Percentiles rank a stretch among this genome's conserved stretches.
Evolutionary conservation across 2,329 filamentous ascomycete genomes (phyloP).

Genomic region (Pyricularia sp.): DNA sequence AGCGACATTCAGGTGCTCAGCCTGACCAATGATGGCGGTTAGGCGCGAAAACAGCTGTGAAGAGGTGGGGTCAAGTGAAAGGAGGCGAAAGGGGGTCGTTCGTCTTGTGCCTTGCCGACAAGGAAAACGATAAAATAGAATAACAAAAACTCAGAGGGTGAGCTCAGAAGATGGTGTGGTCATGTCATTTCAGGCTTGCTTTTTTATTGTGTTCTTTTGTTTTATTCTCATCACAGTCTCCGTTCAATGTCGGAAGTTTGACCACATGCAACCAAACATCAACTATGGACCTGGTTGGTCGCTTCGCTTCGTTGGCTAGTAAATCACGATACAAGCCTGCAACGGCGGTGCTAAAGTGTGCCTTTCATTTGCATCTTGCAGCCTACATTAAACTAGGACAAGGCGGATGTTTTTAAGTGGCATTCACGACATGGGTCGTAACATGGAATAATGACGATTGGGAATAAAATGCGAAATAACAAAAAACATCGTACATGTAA

Average conservation of each 20-base stretch:
- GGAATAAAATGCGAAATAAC: not conserved
- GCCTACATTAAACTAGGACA: not conserved
- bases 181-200: not conserved
- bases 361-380: not conserved
- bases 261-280: not conserved
- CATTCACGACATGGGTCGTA: not conserved
- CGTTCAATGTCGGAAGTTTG: not conserved
- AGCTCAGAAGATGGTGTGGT: not conserved
- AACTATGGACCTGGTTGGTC: not conserved
- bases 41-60: not conserved
- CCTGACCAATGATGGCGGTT: not conserved
- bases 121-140: not conserved
- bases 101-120: not conserved
- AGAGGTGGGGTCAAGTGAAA: not conserved
- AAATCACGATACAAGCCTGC: not conserved
- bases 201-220: not conserved
- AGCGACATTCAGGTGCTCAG: not conserved
- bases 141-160: not conserved
- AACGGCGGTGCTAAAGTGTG: not conserved
- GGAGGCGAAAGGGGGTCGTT: not conserved
- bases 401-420: not conserved
- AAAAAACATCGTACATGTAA: no score
- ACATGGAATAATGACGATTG: not conserved
- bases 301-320: not conserved
- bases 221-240: not conserved